A percentile compares a stretch with the other conserved stretches of the same genome.
Conservation (phyloP, 1,139 yeast species). For the Candida sojae region DNA sequence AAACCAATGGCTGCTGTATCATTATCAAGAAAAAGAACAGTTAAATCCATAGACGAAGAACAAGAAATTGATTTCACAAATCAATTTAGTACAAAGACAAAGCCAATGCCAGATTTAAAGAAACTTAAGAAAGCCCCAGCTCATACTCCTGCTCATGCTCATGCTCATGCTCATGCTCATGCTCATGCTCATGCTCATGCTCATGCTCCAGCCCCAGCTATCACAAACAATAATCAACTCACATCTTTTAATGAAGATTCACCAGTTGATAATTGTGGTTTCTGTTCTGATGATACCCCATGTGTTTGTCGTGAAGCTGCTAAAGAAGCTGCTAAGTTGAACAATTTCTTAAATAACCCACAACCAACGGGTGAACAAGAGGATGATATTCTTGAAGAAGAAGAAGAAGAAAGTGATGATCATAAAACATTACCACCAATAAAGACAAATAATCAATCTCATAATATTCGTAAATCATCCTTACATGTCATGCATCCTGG, state of each 20-base stretch:
- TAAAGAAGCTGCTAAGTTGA: conserved; percentile 51
- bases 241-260: conserved; percentile 39
- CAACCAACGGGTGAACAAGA: conserved; percentile 12
- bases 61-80: conserved; percentile 58
- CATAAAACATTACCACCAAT: conserved; percentile 40
- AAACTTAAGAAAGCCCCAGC: conserved; percentile 19
- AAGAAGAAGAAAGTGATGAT: conserved; percentile 16
- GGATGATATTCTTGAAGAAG: conserved; percentile 14
- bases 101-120: conserved; percentile 44
- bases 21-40: conserved; percentile 36
- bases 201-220: conserved; percentile 8
- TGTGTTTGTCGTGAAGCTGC: conserved; percentile 91
- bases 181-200: not conserved
- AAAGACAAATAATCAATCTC: conserved; percentile 22
- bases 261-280: conserved; percentile 83
- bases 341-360: conserved; percentile 24
- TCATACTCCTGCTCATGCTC: not conserved
- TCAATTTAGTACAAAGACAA: conserved; percentile 33
- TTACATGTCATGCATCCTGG: conserved; percentile 70
- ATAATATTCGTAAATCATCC: conserved; percentile 30
- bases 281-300: conserved; percentile 89
- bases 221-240: conserved; percentile 4
- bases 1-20: conserved; percentile 66
- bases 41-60: conserved; percentile 13
- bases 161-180: not conserved